Conservation (phyloP, 306 rosid species). For the Pterocarpus santalinus region DNA sequence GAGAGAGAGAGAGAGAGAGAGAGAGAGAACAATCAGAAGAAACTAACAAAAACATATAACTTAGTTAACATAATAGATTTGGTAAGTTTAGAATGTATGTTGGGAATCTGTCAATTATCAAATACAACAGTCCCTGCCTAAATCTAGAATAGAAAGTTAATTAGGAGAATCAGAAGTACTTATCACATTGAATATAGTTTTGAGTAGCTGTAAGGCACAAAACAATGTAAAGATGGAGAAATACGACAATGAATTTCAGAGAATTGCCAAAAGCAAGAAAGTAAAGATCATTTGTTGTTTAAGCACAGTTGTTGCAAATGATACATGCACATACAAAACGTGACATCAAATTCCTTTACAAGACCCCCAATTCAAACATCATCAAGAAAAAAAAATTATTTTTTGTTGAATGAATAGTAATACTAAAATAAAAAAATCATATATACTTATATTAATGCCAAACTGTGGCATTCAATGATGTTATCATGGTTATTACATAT, state of each 20-base stretch:
- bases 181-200: constrained; percentile 11
- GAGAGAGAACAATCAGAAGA: constrained; percentile 42
- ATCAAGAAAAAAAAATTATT: not conserved
- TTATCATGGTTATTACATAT: not conserved
- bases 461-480: not conserved
- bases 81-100: constrained; percentile 35
- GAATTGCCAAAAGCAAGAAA: constrained; percentile 28
- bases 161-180: constrained; percentile 40
- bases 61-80: constrained; percentile 20
- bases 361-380: not conserved
- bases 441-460: not conserved
- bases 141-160: constrained; percentile 42
- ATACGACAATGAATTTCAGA: constrained; percentile 15
- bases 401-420: too few species aligned
- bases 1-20: constrained; percentile 56
- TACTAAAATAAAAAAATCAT: not conserved
- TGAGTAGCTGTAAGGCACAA: constrained; percentile 5
- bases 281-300: constrained; percentile 3
- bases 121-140: constrained; percentile 52
- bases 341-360: not conserved
- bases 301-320: not conserved
- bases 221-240: constrained; percentile 16
- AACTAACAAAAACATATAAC: constrained; percentile 20
- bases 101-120: constrained; percentile 25
- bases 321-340: not conserved